Evolutionary conservation across 2,329 filamentous ascomycete species (phyloP).

Genomic region (Sporothrix pallida): DNA sequence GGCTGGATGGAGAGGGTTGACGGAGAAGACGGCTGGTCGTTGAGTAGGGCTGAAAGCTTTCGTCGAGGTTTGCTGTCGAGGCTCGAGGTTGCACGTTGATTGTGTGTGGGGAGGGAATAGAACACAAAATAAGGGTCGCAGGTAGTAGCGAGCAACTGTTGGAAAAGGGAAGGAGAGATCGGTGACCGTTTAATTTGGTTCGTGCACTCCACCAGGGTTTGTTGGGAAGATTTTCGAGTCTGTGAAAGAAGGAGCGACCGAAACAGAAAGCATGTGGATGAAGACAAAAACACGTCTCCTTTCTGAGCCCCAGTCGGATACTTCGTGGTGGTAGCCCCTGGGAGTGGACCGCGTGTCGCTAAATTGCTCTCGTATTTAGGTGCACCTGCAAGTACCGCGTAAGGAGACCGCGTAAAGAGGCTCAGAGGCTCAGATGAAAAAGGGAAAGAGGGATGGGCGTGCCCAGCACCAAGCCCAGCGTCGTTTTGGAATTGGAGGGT

Average conservation of each 20-base stretch:
- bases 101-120: conserved; percentile 23
- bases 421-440: neutral
- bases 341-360: conserved; percentile 31
- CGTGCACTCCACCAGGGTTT: neutral
- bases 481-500: conserved; percentile 12
- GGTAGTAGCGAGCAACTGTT: neutral
- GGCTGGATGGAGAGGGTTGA: neutral
- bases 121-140: conserved; percentile 25
- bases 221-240: neutral
- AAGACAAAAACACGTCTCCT: conserved; percentile 37
- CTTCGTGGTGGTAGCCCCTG: neutral
- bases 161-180: conserved; percentile 8
- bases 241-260: conserved; percentile 20
- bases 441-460: conserved; percentile 21
- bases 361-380: conserved; percentile 26
- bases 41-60: conserved; percentile 12
- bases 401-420: neutral
- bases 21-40: neutral
- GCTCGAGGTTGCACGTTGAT: conserved; percentile 5
- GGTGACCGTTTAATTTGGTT: conserved; percentile 1
- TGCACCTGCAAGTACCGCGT: neutral
- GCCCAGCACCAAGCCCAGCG: neutral
- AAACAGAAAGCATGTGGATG: neutral
- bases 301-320: conserved; percentile 27
- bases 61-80: neutral